Conservation (phyloP, 2,329 filamentous ascomycete species). For the Fusarium mexicanum region DNA sequence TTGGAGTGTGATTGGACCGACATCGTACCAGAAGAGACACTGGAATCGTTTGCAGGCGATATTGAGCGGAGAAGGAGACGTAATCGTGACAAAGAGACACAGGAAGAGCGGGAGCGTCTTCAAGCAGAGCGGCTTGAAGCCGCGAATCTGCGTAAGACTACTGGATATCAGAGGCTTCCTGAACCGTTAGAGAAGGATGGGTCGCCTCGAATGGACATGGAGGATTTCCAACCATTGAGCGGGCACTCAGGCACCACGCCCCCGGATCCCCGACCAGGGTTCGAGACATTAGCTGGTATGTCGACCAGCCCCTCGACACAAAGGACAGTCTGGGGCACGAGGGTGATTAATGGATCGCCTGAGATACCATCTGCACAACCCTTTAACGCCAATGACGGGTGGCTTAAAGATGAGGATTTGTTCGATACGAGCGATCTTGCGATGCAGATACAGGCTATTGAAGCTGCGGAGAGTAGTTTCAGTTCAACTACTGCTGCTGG, state of each 20-base stretch:
- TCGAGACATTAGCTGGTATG: conserved; percentile 76
- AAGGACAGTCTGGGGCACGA: conserved; percentile 94
- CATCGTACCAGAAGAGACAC: conserved; percentile 77
- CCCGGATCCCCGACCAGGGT: conserved; percentile 67
- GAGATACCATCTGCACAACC: conserved; percentile 53
- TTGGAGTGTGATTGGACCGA: conserved; percentile 96
- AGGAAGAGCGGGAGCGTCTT: conserved; percentile 86
- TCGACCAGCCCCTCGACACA: conserved; percentile 81
- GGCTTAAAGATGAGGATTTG: conserved; percentile 84
- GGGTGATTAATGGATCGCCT: conserved; percentile 69
- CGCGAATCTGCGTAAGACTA: conserved; percentile 68
- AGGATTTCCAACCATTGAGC: conserved; percentile 73
- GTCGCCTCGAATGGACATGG: conserved; percentile 57
- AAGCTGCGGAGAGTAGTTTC: conserved; percentile 49
- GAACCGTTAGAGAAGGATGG: conserved; percentile 52
- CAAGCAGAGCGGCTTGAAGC: conserved; percentile 84
- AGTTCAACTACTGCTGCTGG: conserved; percentile 28
- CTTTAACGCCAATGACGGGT: conserved; percentile 73
- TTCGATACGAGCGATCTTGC: conserved; percentile 69
- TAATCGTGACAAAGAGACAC: conserved; percentile 83
- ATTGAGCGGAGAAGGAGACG: conserved; percentile 79
- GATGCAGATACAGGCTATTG: conserved; percentile 66
- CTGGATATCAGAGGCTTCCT: conserved; percentile 51
- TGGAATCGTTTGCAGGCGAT: conserved; percentile 80
- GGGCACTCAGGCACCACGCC: conserved; percentile 62